Conservation (phyloP, 179 eudicot genomes). For the Silene vulgaris region DNA sequence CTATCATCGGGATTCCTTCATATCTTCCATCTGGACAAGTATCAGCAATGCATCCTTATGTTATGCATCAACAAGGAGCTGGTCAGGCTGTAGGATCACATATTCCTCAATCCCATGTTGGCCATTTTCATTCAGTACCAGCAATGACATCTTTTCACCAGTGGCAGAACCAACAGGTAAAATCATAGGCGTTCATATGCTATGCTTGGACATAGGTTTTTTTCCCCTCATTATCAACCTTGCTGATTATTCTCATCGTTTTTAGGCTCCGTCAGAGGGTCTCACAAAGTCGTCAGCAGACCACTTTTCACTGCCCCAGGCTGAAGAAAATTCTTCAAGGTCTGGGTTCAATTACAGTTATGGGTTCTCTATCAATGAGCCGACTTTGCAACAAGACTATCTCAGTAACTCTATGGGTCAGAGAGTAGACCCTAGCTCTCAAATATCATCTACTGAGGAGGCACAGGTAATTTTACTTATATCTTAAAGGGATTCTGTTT, state of each 20-base stretch:
- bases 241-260: conserved; percentile 16
- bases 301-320: conserved; percentile 44
- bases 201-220: neutral
- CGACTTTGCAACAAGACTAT: conserved; percentile 42
- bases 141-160: conserved; percentile 51
- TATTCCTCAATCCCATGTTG: conserved; percentile 53
- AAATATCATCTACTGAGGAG: conserved; percentile 41
- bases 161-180: conserved; percentile 78
- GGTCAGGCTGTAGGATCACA: conserved; percentile 58
- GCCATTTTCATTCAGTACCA: conserved; percentile 59
- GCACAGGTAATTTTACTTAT: conserved; percentile 39
- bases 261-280: conserved; percentile 56
- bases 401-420: conserved; percentile 39
- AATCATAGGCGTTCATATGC: conserved; percentile 15
- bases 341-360: conserved; percentile 43
- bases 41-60: conserved; percentile 72
- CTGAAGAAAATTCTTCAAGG: conserved; percentile 46
- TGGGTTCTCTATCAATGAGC: conserved; percentile 57
- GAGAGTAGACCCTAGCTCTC: conserved; percentile 37
- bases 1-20: conserved; percentile 70
- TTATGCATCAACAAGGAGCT: conserved; percentile 77
- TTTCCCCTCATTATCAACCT: neutral
- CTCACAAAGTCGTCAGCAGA: conserved; percentile 39
- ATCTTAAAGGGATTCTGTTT: neutral
- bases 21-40: conserved; percentile 73